Conservation (phyloP, 495 filamentous ascomycete species). For the Tuber brumale region DNA sequence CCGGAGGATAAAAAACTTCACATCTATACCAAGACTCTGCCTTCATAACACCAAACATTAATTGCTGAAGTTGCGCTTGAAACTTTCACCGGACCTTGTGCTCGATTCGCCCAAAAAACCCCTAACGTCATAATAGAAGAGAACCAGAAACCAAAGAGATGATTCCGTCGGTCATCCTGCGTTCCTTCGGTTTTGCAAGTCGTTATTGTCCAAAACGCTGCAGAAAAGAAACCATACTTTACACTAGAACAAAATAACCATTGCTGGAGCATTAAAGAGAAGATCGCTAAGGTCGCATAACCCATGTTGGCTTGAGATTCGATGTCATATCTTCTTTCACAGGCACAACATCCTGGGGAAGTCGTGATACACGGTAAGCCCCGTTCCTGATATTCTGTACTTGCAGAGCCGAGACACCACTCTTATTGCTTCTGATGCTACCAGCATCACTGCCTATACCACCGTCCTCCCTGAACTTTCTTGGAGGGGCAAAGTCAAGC, state of each 20-base stretch:
- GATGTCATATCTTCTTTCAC: conserved; percentile 64
- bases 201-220: conserved; percentile 29
- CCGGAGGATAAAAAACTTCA: conserved; percentile 7
- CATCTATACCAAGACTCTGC: conserved; percentile 7
- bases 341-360: conserved; percentile 77
- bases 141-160: conserved; percentile 40
- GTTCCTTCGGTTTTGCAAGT: conserved; percentile 31
- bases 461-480: conserved; percentile 69
- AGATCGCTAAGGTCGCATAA: conserved; percentile 48
- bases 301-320: conserved; percentile 72
- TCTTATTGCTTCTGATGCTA: conserved; percentile 78
- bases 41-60: conserved; percentile 24
- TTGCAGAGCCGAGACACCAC: conserved; percentile 66
- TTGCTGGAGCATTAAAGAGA: conserved; percentile 17
- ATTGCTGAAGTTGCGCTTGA: conserved; percentile 26
- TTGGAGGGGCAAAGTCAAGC: conserved; percentile 91
- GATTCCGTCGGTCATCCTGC: conserved; percentile 34
- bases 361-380: conserved; percentile 79
- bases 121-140: conserved; percentile 25
- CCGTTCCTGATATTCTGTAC: conserved; percentile 74
- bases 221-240: conserved; percentile 24
- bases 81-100: conserved; percentile 23
- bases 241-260: conserved; percentile 42
- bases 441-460: conserved; percentile 69
- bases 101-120: conserved; percentile 12